Conservation (phyloP, 228 moss, liverwort and hornwort species). For the Sphagnum fallax region DNA sequence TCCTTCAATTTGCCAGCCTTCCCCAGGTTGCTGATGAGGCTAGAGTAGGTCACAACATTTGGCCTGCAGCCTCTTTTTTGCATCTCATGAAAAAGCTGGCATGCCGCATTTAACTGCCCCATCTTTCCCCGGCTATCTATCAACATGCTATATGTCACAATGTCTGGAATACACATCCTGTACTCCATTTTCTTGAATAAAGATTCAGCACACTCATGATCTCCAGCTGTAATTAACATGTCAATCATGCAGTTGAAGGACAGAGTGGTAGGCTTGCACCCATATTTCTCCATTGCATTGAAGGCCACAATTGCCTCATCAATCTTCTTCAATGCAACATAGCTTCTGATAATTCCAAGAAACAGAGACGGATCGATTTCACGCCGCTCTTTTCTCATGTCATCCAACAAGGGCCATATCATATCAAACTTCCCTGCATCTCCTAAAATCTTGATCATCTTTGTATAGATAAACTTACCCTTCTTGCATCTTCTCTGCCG, state of each 20-base stretch:
- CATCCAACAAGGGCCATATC: slow-evolving; percentile 35
- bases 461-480: slow-evolving; percentile 47
- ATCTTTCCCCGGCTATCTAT: slow-evolving; percentile 35
- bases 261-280: slow-evolving; percentile 33
- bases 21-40: slow-evolving; percentile 31
- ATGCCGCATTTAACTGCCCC: slow-evolving; percentile 33
- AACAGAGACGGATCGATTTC: slow-evolving; percentile 24
- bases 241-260: slow-evolving; percentile 40
- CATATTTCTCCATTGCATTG: slow-evolving; percentile 33
- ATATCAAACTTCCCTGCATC: slow-evolving; percentile 30
- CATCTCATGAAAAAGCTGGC: slow-evolving; percentile 37
- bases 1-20: slow-evolving; percentile 36
- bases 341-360: slow-evolving; percentile 37
- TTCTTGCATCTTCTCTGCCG: slow-evolving; percentile 41
- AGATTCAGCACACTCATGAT: slow-evolving; percentile 20
- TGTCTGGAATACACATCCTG: slow-evolving; percentile 18
- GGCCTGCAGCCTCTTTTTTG: slow-evolving; percentile 32
- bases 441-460: slow-evolving; percentile 34
- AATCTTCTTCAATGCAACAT: slow-evolving; percentile 17
- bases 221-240: slow-evolving; percentile 13
- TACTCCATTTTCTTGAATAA: slow-evolving; percentile 24
- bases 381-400: slow-evolving; percentile 34
- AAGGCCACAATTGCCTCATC: slow-evolving; percentile 27
- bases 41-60: slow-evolving; percentile 46
- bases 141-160: slow-evolving; percentile 36